Conservation (phyloP, 768 basidiomycete genomes). For the Hysterangium stoloniferum region DNA sequence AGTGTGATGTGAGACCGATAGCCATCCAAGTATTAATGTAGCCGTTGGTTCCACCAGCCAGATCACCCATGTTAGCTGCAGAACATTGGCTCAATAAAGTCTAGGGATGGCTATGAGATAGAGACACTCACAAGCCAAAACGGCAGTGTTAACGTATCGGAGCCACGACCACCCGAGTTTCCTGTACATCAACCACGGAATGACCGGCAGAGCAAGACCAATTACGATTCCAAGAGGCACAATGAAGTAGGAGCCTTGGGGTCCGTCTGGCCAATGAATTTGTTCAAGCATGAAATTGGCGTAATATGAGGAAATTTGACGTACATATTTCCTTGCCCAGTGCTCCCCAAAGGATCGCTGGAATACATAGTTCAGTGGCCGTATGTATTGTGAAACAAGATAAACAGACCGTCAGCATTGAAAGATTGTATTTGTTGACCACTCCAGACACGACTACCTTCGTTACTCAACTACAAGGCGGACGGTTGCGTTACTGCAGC, state of each 20-base stretch:
- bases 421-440: constrained; percentile 10
- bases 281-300: neutral
- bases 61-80: constrained; percentile 4
- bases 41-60: constrained; percentile 7
- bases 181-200: constrained; percentile 45
- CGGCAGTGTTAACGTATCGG: constrained; percentile 5
- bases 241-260: constrained; percentile 46
- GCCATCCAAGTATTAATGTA: constrained; percentile 9
- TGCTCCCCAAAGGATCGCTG: constrained; percentile 6
- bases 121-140: neutral
- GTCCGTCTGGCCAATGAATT: constrained; percentile 21
- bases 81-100: constrained; percentile 24
- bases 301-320: neutral
- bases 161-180: constrained; percentile 7
- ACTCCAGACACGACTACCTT: constrained; percentile 7
- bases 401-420: constrained; percentile 1
- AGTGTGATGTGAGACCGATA: constrained; percentile 50
- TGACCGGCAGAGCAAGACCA: constrained; percentile 41
- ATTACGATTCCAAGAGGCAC: constrained; percentile 47
- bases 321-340: constrained; percentile 7
- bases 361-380: neutral
- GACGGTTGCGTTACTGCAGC: neutral
- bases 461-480: neutral
- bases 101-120: neutral
- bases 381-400: neutral